A percentile compares a stretch with the other conserved stretches of the same genome.
Evolutionary conservation across 805 yeast genomes (phyloP).

Genomic region (Wickerhamomyces subpelliculosus): DNA sequence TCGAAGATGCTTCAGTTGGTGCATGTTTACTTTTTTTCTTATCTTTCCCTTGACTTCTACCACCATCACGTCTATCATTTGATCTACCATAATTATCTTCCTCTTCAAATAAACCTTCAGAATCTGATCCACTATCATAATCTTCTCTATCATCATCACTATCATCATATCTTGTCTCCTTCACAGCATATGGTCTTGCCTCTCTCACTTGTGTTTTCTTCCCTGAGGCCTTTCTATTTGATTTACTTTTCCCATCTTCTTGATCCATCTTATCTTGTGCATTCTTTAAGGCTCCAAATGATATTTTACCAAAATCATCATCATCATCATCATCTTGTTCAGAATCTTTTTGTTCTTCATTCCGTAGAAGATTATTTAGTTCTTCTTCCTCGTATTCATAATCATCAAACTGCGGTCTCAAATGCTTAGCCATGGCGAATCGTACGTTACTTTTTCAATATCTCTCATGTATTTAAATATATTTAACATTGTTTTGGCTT

Average conservation of each 20-base stretch:
- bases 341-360: background rate
- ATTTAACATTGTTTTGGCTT: background rate
- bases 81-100: constrained; percentile 18
- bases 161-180: constrained; percentile 8
- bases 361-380: background rate
- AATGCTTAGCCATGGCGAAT: background rate
- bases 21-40: constrained; percentile 68
- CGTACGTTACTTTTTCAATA: no score
- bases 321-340: constrained; percentile 21
- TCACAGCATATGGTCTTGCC: constrained; percentile 1
- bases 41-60: constrained; percentile 6
- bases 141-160: constrained; percentile 10
- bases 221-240: constrained; percentile 2
- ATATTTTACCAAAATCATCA: constrained; percentile 41
- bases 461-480: background rate
- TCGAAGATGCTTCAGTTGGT: constrained; percentile 74
- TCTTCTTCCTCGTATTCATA: background rate
- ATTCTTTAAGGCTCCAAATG: constrained; percentile 57
- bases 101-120: constrained; percentile 35
- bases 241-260: constrained; percentile 7
- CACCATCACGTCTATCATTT: constrained; percentile 17
- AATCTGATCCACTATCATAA: constrained; percentile 12
- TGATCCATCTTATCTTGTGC: constrained; percentile 43
- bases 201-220: background rate
- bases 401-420: background rate